phyloP scores from a whole-genome alignment of 192 early-diverging fungal species.

The Coemansia sp. region DNA sequence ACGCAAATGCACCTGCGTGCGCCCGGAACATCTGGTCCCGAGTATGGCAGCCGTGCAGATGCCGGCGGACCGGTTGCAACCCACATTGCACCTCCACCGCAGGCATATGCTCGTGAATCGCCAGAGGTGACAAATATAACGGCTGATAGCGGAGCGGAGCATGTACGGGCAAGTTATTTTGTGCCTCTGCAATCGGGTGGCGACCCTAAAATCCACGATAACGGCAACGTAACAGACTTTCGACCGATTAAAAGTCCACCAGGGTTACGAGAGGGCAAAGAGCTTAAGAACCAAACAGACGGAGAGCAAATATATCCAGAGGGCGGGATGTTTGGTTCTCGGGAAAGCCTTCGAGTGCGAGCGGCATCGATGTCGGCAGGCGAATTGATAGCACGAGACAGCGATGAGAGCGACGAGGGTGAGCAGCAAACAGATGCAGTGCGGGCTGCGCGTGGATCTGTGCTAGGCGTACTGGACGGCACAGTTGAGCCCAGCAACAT shows the following conservation, averaged over 20 bases:
- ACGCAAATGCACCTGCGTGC: not conserved
- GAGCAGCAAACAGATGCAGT: conserved; percentile 8
- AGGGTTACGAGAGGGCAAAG: not conserved
- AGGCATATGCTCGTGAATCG: not conserved
- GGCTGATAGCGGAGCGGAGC: not conserved
- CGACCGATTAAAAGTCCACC: not conserved
- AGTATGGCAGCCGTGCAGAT: not conserved
- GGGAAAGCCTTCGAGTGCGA: conserved; percentile 8
- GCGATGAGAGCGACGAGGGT: not conserved
- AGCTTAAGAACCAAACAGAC: not conserved
- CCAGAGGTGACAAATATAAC: not conserved
- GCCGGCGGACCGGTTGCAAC: not conserved
- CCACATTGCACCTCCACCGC: not conserved
- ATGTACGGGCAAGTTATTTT: conserved; percentile 7
- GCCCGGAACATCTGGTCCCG: not conserved
- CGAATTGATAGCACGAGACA: not conserved
- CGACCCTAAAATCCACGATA: not conserved
- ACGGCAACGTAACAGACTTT: not conserved
- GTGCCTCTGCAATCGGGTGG: conserved; percentile 12
- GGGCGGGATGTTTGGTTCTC: not conserved
- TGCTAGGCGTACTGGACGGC: conserved; percentile 45
- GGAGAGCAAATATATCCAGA: not conserved
- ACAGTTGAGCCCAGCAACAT: conserved; percentile 43
- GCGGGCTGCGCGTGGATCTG: conserved; percentile 22
- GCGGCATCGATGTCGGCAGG: conserved; percentile 21